These are phyloP conservation scores for Scleromitrula shiraiana DNA, from an alignment of 2,329 filamentous ascomycete genomes.

Conservation along the genomic window DNA sequence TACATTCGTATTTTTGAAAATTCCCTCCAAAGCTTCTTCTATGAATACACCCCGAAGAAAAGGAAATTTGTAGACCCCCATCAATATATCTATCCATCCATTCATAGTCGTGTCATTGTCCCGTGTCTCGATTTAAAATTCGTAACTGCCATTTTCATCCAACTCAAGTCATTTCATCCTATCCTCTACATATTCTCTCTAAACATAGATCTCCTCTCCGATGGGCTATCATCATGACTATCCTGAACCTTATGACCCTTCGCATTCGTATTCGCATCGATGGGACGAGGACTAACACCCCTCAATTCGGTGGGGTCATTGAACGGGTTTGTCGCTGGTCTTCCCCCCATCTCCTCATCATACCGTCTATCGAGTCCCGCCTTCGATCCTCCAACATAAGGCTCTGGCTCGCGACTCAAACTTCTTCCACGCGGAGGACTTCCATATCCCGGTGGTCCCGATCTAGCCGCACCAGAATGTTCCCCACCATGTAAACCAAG, in stretches of 20 bases:
- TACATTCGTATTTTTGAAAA: neutral
- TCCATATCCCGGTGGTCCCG: constrained; percentile 34
- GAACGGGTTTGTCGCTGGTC: constrained; percentile 53
- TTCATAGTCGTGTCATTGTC: too few relatives aligned
- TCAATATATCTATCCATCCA: too few relatives aligned
- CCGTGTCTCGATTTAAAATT: neutral
- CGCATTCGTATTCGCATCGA: constrained; percentile 39
- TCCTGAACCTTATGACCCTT: constrained; percentile 26
- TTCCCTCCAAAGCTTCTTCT: neutral
- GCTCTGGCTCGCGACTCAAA: constrained; percentile 39
- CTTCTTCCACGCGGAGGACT: constrained; percentile 35
- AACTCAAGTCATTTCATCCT: neutral
- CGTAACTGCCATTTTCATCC: neutral
- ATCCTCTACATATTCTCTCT: constrained; percentile 54
- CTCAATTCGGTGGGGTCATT: constrained; percentile 59
- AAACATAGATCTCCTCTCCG: constrained; percentile 62
- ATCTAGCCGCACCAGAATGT: constrained; percentile 38
- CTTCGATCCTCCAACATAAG: constrained; percentile 32
- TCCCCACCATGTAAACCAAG: constrained; percentile 42
- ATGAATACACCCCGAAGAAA: neutral
- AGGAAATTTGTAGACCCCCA: neutral
- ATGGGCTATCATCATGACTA: constrained; percentile 44
- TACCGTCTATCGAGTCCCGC: constrained; percentile 37
- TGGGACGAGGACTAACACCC: constrained; percentile 70
- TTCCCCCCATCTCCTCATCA: constrained; percentile 38